Conservation (phyloP, 345 rosid species). For the Melastoma malabathricum region DNA sequence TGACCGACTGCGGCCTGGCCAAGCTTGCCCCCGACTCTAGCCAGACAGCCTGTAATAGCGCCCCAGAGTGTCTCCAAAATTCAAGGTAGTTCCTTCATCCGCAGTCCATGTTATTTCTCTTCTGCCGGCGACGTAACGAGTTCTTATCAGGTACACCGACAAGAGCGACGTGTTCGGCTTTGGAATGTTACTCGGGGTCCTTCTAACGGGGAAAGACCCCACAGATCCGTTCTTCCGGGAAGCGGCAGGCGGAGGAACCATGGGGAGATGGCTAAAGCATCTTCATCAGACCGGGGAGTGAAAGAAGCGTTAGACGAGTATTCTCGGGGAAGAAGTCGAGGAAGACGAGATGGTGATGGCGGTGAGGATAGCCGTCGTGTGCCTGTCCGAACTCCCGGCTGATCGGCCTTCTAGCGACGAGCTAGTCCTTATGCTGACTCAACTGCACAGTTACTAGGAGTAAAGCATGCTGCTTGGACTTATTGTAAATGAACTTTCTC, state of each 20-base stretch:
- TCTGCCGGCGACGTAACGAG: neutral
- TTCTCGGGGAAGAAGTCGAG: conserved; percentile 83
- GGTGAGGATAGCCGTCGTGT: conserved; percentile 68
- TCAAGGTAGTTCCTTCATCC: conserved; percentile 37
- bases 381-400: conserved; percentile 76
- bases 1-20: conserved; percentile 69
- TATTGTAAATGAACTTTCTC: too few species aligned
- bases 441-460: conserved; percentile 50
- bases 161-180: conserved; percentile 90
- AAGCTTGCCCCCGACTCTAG: conserved; percentile 49
- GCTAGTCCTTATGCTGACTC: conserved; percentile 87
- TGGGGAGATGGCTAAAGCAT: conserved; percentile 73
- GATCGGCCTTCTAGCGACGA: conserved; percentile 93
- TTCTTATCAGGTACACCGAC: conserved; percentile 51
- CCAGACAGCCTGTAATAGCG: conserved; percentile 38
- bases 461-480: too few species aligned
- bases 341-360: conserved; percentile 99
- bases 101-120: neutral
- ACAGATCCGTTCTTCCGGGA: conserved; percentile 50
- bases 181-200: conserved; percentile 80
- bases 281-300: conserved; percentile 77
- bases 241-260: conserved; percentile 44
- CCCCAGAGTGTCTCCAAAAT: conserved; percentile 69
- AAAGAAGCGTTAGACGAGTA: conserved; percentile 66
- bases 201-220: conserved; percentile 75